These are phyloP conservation scores for Ricinus communis DNA, from an alignment of 345 rosid genomes.

Conservation along the genomic window DNA sequence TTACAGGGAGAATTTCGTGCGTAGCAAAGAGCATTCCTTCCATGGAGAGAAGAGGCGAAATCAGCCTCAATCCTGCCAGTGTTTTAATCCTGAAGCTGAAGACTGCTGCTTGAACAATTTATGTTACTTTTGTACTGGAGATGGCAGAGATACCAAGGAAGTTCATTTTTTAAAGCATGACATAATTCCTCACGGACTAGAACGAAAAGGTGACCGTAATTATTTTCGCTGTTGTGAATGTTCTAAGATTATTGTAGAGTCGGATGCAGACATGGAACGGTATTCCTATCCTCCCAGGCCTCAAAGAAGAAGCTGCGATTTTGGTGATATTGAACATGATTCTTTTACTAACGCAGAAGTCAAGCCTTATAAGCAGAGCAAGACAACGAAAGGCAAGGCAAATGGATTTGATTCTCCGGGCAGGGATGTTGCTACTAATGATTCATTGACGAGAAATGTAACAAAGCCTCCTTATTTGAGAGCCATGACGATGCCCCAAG, in stretches of 20 bases:
- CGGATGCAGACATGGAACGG: conserved; percentile 20
- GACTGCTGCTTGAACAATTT: conserved; percentile 35
- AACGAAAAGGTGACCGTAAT: neutral
- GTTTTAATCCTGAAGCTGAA: conserved; percentile 16
- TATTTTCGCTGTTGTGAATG: neutral
- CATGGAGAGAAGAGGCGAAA: conserved; percentile 9
- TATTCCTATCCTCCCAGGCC: conserved; percentile 9
- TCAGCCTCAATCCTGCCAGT: conserved; percentile 1
- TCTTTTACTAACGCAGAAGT: conserved; percentile 17
- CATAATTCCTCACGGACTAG: neutral
- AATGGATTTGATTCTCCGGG: conserved; percentile 17
- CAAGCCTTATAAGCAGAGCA: conserved; percentile 17
- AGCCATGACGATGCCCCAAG: conserved; percentile 60
- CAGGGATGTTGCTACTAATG: neutral
- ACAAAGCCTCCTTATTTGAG: conserved; percentile 35
- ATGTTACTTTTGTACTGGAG: conserved; percentile 15
- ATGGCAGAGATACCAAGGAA: conserved; percentile 15
- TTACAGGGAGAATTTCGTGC: conserved; percentile 16
- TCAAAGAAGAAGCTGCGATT: conserved; percentile 31
- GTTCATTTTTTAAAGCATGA: too few relatives aligned
- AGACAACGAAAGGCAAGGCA: conserved; percentile 5
- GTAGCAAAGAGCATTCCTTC: conserved; percentile 8
- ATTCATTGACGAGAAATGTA: conserved; percentile 16
- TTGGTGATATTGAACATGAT: conserved; percentile 18
- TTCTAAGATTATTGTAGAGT: neutral